Percentiles rank a stretch among this genome's conserved stretches.
phyloP scores from a whole-genome alignment of 2,329 filamentous ascomycete species.

The Xylaria polymorpha region DNA sequence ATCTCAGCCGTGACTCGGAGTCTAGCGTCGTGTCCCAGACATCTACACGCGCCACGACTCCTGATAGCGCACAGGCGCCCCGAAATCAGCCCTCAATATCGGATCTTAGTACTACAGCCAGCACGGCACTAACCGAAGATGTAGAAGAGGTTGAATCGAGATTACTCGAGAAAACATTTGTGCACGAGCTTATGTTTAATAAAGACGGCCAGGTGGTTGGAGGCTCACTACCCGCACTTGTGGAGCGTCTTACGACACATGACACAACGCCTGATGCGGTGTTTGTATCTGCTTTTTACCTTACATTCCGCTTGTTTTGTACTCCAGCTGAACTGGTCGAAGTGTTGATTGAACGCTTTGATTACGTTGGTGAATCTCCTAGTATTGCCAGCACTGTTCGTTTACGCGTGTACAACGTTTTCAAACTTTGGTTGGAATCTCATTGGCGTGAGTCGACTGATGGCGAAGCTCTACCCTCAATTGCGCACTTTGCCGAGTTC shows the following conservation, averaged over 20 bases:
- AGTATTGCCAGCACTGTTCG: constrained; percentile 83
- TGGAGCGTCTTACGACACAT: constrained; percentile 94
- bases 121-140: constrained; percentile 77
- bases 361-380: constrained; percentile 85
- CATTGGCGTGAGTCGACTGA: constrained; percentile 92
- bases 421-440: constrained; percentile 97
- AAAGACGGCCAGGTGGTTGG: constrained; percentile 96
- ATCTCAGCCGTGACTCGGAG: constrained; percentile 83
- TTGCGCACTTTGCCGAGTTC: constrained; percentile 81
- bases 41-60: constrained; percentile 89
- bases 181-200: constrained; percentile 91
- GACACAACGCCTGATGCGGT: constrained; percentile 91
- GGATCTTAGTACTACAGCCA: constrained; percentile 74
- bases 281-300: constrained; percentile 94
- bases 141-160: constrained; percentile 82
- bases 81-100: constrained; percentile 71
- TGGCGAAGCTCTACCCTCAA: constrained; percentile 77
- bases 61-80: constrained; percentile 70
- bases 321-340: constrained; percentile 82
- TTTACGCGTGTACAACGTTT: constrained; percentile 91
- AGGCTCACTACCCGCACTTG: constrained; percentile 86
- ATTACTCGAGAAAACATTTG: constrained; percentile 90
- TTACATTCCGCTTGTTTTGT: constrained; percentile 95
- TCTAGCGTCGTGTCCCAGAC: constrained; percentile 81
- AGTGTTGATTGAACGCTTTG: constrained; percentile 88